Evolutionary conservation across 345 rosid species (phyloP).

Genomic region (Arabidopsis arenosa): DNA sequence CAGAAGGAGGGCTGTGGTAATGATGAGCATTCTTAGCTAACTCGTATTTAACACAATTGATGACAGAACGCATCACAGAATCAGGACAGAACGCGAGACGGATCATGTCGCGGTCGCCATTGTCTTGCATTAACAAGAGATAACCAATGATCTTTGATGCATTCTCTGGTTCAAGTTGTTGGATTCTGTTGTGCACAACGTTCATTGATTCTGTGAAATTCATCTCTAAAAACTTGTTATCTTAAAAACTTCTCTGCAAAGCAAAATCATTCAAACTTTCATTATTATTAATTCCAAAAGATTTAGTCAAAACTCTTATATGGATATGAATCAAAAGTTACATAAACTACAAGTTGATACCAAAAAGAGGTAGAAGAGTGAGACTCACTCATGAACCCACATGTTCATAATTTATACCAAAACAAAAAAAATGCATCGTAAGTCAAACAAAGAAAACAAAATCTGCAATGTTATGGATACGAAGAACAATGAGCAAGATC

Average conservation of each 20-base stretch:
- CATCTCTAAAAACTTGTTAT: constrained; percentile 50
- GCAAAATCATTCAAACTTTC: not conserved
- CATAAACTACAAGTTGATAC: constrained; percentile 28
- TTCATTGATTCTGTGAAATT: constrained; percentile 83
- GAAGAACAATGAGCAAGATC: constrained; percentile 27
- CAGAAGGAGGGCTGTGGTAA: constrained; percentile 45
- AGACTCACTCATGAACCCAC: constrained; percentile 37
- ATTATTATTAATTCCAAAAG: not conserved
- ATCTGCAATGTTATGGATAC: constrained; percentile 5
- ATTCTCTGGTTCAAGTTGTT: constrained; percentile 80
- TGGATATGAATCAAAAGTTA: constrained; percentile 20
- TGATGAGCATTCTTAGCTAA: constrained; percentile 45
- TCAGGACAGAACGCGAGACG: constrained; percentile 89
- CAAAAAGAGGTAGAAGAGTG: constrained; percentile 31
- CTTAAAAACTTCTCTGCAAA: constrained; percentile 44
- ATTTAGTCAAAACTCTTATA: constrained; percentile 31
- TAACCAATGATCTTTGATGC: constrained; percentile 86
- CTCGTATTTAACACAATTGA: constrained; percentile 67
- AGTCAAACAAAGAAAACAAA: constrained; percentile 27
- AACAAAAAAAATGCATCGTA: not conserved
- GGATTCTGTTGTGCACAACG: constrained; percentile 78
- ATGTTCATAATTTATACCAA: constrained; percentile 5
- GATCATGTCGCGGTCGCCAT: constrained; percentile 81
- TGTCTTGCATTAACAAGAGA: constrained; percentile 70
- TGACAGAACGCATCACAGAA: constrained; percentile 57